Evolutionary conservation across 2,329 filamentous ascomycete genomes (phyloP).

Genomic region (Colletotrichum karsti): DNA sequence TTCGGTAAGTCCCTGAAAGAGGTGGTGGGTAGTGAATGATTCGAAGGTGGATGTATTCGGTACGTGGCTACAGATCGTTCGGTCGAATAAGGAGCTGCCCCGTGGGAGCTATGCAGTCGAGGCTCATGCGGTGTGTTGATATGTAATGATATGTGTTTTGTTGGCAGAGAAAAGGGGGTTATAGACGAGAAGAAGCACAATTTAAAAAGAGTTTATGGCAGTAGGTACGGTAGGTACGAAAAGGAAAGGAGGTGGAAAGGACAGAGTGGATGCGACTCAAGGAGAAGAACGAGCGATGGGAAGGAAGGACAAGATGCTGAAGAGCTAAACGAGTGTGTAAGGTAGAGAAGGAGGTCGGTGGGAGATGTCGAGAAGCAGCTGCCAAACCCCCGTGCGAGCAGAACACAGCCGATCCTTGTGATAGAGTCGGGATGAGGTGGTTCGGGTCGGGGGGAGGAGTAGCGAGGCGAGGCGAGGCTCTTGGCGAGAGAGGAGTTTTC

Average conservation of each 20-base stretch:
- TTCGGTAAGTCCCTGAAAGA: not conserved
- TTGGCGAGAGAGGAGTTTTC: conserved; percentile 1
- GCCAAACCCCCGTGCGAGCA: conserved; percentile 11
- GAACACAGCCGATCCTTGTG: conserved; percentile 18
- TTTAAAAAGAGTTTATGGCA: not conserved
- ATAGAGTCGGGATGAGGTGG: not conserved
- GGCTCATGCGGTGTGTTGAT: conserved; percentile 19
- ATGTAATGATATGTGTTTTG: not conserved
- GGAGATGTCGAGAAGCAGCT: conserved; percentile 26
- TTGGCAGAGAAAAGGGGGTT: not conserved
- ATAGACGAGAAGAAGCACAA: not conserved
- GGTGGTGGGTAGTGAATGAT: not conserved
- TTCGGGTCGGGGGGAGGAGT: conserved; percentile 13
- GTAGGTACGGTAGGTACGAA: conserved; percentile 4
- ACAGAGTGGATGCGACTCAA: conserved; percentile 13
- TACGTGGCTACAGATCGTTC: not conserved
- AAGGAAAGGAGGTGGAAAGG: conserved; percentile 15
- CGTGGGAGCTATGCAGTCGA: conserved; percentile 28
- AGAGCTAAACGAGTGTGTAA: conserved; percentile 29
- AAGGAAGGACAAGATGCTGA: conserved; percentile 22
- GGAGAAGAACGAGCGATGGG: conserved; percentile 10
- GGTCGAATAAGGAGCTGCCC: conserved; percentile 16
- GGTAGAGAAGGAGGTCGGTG: conserved; percentile 27
- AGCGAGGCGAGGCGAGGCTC: conserved; percentile 8
- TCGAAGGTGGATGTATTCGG: not conserved